Evolutionary conservation across 1,284 basidiomycete species (phyloP), one percentile per base, ranked within the genome.

Genomic region (Cutaneotrichosporon sp.): DNA sequence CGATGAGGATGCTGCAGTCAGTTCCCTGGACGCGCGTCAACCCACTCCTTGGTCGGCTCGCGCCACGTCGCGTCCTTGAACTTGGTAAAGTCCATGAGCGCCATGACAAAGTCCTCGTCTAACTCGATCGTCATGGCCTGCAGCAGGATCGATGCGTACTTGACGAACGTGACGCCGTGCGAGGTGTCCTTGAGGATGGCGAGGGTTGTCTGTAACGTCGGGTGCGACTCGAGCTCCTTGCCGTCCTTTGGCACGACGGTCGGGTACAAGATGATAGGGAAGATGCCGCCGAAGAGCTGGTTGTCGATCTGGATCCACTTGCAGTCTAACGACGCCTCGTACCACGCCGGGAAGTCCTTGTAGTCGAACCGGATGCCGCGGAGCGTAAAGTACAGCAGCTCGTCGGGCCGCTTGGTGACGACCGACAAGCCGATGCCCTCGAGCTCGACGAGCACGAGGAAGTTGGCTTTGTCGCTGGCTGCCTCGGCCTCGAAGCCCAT

Each of bases 301-400:
- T 99, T 99, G 80, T 98, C 95, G 66, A 99, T 87, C 78, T 99
- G 95, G 29, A 99, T 85, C 77, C 86, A 89, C 53, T 92, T 93
- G 77, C 89, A 92, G n/a, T 89, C 87, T 47, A 97, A 53, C 54
- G 87, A 91, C 58, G 93, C 83, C 11, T 91, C 86, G 71, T 95
- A 92, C 25, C 92, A 90, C 46, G 89, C 84, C 1, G 86, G 83
- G 66, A 89, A 95, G 75, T 92, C 87, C 53, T 85, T 87, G 79
- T 97, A 99, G 69, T 92, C 91, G 67, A 98, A 84, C 69, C 90
- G 89, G 56, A 99, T 83, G 9, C 86, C 84, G 54, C 91, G 87
- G 70, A 93, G 82, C 1, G 91, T 90, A 16, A 92, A 79, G 75
- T 99, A 99, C 51, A 98, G 83, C 58, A 99, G 89, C 81, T 99